Evolutionary conservation across 176 grass and related monocot genomes (phyloP).

Genomic region (barley (Hordeum vulgare)): MorexV3_pseudomolecules_assembly NC_058523.1:402031067-402031566

Average conservation of each 20-base stretch:
- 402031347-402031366: neutral
- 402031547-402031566: conserved; percentile 50
- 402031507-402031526: conserved; percentile 52
- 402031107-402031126: too few species aligned
- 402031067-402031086: too few species aligned
- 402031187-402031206: neutral
- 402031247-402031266: neutral
- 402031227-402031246: neutral
- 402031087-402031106: too few species aligned
- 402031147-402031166: neutral
- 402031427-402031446: neutral
- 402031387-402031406: neutral
- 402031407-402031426: neutral
- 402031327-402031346: neutral
- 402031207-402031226: neutral
- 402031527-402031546: conserved; percentile 35
- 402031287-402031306: neutral
- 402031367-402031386: neutral
- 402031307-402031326: neutral
- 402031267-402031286: neutral
- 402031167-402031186: neutral
- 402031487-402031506: conserved; percentile 54
- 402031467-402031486: conserved; percentile 33
- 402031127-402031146: too few species aligned
- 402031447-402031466: neutral